These are phyloP conservation scores for Sextonia rubra DNA, from an alignment of 164 flowering plant species.

Conservation along the genomic window DNA sequence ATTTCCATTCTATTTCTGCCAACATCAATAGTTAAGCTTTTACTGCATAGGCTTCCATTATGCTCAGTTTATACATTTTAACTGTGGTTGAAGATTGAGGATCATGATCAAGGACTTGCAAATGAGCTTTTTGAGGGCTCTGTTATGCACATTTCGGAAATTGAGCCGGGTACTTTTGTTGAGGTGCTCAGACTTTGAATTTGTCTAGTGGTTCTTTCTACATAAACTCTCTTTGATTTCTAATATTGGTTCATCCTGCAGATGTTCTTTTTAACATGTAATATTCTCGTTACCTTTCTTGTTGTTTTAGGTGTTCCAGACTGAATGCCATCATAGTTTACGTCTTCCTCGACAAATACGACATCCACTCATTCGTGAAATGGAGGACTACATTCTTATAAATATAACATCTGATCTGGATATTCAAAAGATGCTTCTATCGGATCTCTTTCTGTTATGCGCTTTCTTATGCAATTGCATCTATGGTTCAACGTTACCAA, in stretches of 20 bases:
- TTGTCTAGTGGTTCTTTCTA: background rate
- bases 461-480: conserved; percentile 65
- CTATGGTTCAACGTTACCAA: conserved; percentile 38
- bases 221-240: background rate
- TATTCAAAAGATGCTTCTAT: conserved; percentile 36
- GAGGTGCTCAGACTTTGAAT: conserved; percentile 37
- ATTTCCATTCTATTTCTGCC: background rate
- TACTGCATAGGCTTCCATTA: background rate
- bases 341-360: conserved; percentile 65
- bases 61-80: conserved; percentile 8
- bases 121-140: conserved; percentile 42
- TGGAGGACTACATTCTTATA: conserved; percentile 50
- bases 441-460: conserved; percentile 53
- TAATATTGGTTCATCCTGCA: background rate
- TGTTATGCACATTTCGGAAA: conserved; percentile 47
- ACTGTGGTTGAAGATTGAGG: conserved; percentile 38
- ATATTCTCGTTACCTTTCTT: background rate
- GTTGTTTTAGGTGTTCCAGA: conserved; percentile 32
- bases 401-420: conserved; percentile 31
- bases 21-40: background rate
- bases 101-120: conserved; percentile 25
- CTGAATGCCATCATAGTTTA: conserved; percentile 28
- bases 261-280: background rate
- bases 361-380: conserved; percentile 55
- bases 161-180: conserved; percentile 29